Base-by-base conservation (phyloP, 495 filamentous ascomycete species). In the Cudoniella acicularis region DNA sequence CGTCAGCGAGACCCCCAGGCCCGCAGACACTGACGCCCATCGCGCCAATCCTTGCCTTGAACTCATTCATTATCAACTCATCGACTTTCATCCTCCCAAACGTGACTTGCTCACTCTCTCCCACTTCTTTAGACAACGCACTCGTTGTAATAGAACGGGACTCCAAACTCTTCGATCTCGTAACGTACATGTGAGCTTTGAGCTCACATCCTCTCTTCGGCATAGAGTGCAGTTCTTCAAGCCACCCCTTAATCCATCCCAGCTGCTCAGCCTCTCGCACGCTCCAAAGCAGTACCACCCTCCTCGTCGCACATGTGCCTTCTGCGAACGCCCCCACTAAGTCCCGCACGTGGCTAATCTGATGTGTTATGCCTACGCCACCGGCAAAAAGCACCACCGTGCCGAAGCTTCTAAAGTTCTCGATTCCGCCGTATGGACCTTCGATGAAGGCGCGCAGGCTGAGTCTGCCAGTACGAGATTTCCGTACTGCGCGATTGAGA, bases 1-100 rank as follows among this genome's bases (percentile, higher is more conserved):
- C 81, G 76, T 92, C 88, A 20, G 83, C 83, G 71, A 91, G 85
- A 1, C 80, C 82, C 2, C 88, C 88, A 48, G 85, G 84, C 23
- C 87, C 88, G 72, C 88, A 92, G 18, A 89, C 85, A 21, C 80
- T 84, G 22, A 92, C 85, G 0, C 79, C 74, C 68, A 87, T 82
- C 0, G 88, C 86, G 2, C 88, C 88, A 2, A 86, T 76, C 9
- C 84, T 70, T 3, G 70, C 69, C 41, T 75, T 68, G 27, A 90
- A 74, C 62, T 87, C 79, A 65, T 83, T 78, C 61, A 86, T 79
- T 17, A 92, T 68, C 3, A 92, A 70, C 2, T 66, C 64, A 20
- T 63, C 56, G 49, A 73, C 68, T 49, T 73, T 67, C 51, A 63
- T 83, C 50, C 88, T 75, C 1, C 87, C 87, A 2, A 84, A 79